Conservation (phyloP, 441 rosid species). For the Manihot esculenta region DNA sequence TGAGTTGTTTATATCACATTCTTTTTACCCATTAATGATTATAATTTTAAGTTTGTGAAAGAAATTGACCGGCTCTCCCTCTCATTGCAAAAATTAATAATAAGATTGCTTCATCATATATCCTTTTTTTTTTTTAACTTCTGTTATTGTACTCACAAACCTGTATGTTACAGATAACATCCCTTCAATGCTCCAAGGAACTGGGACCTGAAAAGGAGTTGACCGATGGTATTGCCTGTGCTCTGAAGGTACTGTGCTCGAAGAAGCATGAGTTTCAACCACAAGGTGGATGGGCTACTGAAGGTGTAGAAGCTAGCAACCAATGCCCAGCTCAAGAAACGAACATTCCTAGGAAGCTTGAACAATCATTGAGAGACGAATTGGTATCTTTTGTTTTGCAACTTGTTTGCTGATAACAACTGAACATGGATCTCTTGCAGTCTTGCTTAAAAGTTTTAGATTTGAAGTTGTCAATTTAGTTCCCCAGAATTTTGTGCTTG, state of each 20-base stretch:
- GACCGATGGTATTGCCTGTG: constrained; percentile 37
- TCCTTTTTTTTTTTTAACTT: too few relatives aligned
- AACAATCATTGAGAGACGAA: constrained; percentile 24
- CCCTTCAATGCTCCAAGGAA: constrained; percentile 42
- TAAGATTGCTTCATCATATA: not conserved
- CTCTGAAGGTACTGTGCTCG: constrained; percentile 38
- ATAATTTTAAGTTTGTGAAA: not conserved
- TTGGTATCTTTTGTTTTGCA: constrained; percentile 23
- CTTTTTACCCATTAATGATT: too few relatives aligned
- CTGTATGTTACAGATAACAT: constrained; percentile 37
- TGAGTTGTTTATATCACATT: not conserved
- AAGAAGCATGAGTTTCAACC: constrained; percentile 36
- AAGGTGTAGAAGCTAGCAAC: constrained; percentile 31
- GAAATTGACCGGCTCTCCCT: not conserved
- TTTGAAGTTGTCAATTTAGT: constrained; percentile 3
- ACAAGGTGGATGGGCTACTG: constrained; percentile 34
- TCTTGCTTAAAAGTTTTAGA: constrained; percentile 11
- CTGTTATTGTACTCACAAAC: not conserved
- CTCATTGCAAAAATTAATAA: not conserved
- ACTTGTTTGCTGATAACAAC: constrained; percentile 17
- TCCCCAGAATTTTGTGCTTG: not conserved
- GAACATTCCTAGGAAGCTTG: constrained; percentile 25
- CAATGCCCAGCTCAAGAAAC: constrained; percentile 51
- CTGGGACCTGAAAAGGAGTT: constrained; percentile 29
- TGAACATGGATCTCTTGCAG: constrained; percentile 11